Conservation (phyloP, 257 asterid species). For the Oldenlandia corymbosa region DNA sequence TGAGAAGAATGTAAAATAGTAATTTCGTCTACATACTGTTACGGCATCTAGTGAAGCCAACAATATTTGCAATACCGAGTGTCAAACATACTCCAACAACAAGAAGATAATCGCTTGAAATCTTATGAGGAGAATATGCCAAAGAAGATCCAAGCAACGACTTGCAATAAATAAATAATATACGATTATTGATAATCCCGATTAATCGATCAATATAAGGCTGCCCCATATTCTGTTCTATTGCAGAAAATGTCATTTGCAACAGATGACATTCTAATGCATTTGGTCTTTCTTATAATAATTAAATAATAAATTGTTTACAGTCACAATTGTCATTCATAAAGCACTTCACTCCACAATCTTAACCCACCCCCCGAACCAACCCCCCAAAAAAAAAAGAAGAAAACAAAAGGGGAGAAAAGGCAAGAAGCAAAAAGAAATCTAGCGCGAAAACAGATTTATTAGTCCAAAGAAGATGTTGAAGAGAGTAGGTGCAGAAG, state of each 20-base stretch:
- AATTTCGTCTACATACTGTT: conserved; percentile 51
- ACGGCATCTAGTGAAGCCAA: conserved; percentile 94
- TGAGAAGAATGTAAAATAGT: neutral
- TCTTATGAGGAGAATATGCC: conserved; percentile 81
- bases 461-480: neutral
- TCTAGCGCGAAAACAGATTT: too few species aligned
- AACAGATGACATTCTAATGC: too few species aligned
- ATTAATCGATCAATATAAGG: neutral
- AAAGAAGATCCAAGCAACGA: conserved; percentile 72
- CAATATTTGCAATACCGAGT: conserved; percentile 87
- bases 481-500: neutral
- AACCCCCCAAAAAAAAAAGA: too few species aligned
- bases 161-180: conserved; percentile 50
- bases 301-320: too few species aligned
- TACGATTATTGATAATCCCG: too few species aligned
- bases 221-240: too few species aligned
- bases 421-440: too few species aligned
- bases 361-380: too few species aligned
- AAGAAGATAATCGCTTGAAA: conserved; percentile 94
- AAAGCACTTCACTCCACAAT: neutral
- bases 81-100: conserved; percentile 98
- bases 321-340: too few species aligned
- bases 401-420: too few species aligned
- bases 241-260: too few species aligned
- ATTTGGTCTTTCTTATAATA: too few species aligned